Percentiles rank a stretch among this genome's conserved stretches.
phyloP scores from a whole-genome alignment of 208 protist species.

The Acanthamoeba polyphaga region DNA sequence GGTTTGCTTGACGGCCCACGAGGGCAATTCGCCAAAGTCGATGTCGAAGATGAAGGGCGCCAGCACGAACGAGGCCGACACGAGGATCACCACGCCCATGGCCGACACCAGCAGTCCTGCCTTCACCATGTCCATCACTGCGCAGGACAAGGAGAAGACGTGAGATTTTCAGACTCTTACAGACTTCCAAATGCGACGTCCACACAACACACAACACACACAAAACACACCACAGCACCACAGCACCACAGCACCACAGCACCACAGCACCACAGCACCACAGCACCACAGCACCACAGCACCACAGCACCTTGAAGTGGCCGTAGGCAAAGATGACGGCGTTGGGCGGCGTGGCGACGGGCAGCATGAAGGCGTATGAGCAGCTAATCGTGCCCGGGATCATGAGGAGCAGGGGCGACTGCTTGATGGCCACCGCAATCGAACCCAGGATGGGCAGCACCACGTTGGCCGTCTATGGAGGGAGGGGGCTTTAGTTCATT shows the following conservation, averaged over 20 bases:
- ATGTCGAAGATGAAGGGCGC: conserved; percentile 45
- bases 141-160: neutral
- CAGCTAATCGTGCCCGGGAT: conserved; percentile 64
- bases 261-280: too few relatives aligned
- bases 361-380: conserved; percentile 77
- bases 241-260: too few relatives aligned
- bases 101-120: conserved; percentile 19
- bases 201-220: too few relatives aligned
- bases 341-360: conserved; percentile 69
- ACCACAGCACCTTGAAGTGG: neutral
- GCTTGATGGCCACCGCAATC: conserved; percentile 73
- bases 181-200: too few relatives aligned
- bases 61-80: conserved; percentile 1
- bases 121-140: conserved; percentile 63
- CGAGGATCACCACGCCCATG: conserved; percentile 63
- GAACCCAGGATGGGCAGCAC: conserved; percentile 51
- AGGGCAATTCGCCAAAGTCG: conserved; percentile 40
- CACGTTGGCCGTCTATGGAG: conserved; percentile 23
- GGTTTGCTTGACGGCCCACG: conserved; percentile 43
- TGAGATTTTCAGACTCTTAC: neutral
- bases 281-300: neutral
- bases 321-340: conserved; percentile 61
- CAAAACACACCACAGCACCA: too few relatives aligned
- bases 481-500: neutral
- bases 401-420: conserved; percentile 48